Base-by-base conservation (phyloP, 768 basidiomycete genomes). In the Lactarius sp. region DNA sequence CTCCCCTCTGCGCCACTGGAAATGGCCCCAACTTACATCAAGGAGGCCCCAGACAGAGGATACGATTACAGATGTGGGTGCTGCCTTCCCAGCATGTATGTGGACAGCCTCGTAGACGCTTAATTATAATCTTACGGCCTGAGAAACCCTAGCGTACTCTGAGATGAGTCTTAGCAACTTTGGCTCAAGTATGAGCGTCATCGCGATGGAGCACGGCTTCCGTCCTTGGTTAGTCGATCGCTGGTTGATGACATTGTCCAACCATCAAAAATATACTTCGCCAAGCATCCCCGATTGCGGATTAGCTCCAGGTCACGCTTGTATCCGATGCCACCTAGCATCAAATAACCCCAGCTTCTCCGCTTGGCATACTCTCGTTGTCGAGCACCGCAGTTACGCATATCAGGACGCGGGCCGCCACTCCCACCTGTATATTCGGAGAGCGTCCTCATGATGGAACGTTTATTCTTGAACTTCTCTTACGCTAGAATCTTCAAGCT, bases 391-490 rank as follows among this genome's bases (percentile, higher is more conserved):
- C 10, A 20, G 7, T 52, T 41, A n/a, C 31, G 16, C 52, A 16
- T 14, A 37, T 37, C 22, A 44, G 14, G 36, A 36, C 13, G n/a
- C 31, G 20, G 20, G 22, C 33, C 14, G 33, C 14, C 52, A 33
- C 52, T 22, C 20, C 51, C 33, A 33, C 31, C 42, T 4, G 34
- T 12, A 47, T 54, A 47, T 18, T 10, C 13, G 37, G 46, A 49
- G 52, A 27, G 41, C 37, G 22, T 55, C 8, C 20, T 52, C 51
- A 49, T 22, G 57, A 33, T 49, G 31, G 36, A 31, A 18, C 34
- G 51, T 10, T 31, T 47, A n/a, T 31, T 2, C 57, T 27, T 50
- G 51, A 6, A 18, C 58, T 62, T 63, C 52, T 58, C 34, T 58
- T 47, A 58, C 42, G 51, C 51, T 31, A 53, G 27, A 12, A 41